Evolutionary conservation across 1,284 basidiomycete genomes (phyloP), one percentile per base, ranked within the genome.

Genomic region (Pyrrhoderma lamaoense): DNA sequence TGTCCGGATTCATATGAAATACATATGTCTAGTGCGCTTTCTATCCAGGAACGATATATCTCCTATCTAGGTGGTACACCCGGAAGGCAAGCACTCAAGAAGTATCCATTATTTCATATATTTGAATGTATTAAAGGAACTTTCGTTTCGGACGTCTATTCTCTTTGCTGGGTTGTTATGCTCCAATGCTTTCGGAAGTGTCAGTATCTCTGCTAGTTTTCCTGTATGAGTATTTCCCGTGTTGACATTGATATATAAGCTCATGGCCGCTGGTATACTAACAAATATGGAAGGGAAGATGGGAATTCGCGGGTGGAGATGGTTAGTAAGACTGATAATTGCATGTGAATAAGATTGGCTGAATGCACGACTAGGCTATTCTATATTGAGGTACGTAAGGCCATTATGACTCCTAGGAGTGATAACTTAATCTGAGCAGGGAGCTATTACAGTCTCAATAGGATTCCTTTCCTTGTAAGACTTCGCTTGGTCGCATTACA

Each of bases 281-380:
- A 61, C 61, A 13, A 68, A 65, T 42, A 74, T 74, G 73, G 67
- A 75, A 42, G 73, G 72, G 3, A 60, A 59, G 4, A 62, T 64
- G 3, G 72, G 72, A 2, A 67, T 71, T 25, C 62, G 67, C 5
- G 74, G 71, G 1, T 77, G 74, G 75, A 53, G 64, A 45, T 70
- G 67, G 65, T 61, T 25, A 49, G 52, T 27, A 5, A 19, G n/a
- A 16, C 34, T 8, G 13, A 34, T 36, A 37, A 14, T 34, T 42
- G 9, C 11, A 9, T 1, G 22, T 38, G 27, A 14, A 52, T 16
- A 13, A 43, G 16, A 23, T 42, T 13, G 13, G 14, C 44, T 49
- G 13, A 38, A n/a, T 16, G 5, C 8, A 23, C 27, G 7, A 42
- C 2, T 25, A 59, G 60, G 62, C 45, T 64, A 35, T 64, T 64